Evolutionary conservation across 2,329 filamentous ascomycete genomes (phyloP), one percentile per base, ranked within the genome.

Genomic region (Monosporascus sp.): DNA sequence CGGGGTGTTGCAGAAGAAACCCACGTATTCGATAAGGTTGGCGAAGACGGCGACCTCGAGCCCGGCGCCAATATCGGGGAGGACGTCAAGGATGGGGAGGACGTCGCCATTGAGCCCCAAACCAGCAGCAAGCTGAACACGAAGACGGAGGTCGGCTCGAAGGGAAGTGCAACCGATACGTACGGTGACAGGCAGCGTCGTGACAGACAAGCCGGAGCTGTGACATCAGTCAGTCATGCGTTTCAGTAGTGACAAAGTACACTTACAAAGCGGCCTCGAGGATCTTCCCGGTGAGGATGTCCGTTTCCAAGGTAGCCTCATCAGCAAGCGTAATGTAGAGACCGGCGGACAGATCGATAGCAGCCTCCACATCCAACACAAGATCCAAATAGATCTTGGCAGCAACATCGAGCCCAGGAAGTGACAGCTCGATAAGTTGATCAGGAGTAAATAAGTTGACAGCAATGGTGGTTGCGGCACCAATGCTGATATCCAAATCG

Each of bases 1-100:
- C 9, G 66, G 63, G 5, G 67, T 69, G 37, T 59, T 63, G 48
- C 71, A 69, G 51, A 77, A 68, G 51, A 68, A 63, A 55, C 71
- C 69, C 52, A 74, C 71, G 64, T 82, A 79, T 59, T 83, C 75
- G n/a, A 80, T 72, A 6, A 84, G 63, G 66, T 82, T 77, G 53
- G 75, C 73, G 62, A 72, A 82, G 44, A 82, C 66, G 44, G 69
- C 70, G 15, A 76, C 55, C 58, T 74, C 72, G 37, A 75, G 71
- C 57, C 72, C 74, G 22, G 75, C 69, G 41, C 70, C 69, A 54
- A 71, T 57, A 25, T 63, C 61, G 20, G 67, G 60, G 31, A 66
- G 22, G 43, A 27, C 51, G 50, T 62, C 45, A 8, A 64, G 55
- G 49, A 68, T 61, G 27, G 64, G 62, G 3, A 69, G 37, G 20